phyloP scores from a whole-genome alignment of 1,284 basidiomycete species.

The Ceratorhiza oryzae-sativae region DNA sequence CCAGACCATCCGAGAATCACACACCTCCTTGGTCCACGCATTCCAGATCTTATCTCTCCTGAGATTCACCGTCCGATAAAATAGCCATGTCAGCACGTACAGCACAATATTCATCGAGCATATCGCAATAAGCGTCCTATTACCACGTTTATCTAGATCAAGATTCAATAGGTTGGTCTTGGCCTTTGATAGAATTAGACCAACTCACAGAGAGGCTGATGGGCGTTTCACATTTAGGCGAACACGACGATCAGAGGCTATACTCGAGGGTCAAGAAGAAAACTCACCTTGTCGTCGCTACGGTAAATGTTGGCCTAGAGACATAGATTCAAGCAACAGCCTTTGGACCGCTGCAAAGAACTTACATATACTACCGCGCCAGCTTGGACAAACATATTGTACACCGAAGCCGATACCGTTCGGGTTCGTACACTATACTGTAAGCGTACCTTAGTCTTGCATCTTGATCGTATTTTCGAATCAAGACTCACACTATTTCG shows the following conservation, averaged over 20 bases:
- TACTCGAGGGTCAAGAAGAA: not conserved
- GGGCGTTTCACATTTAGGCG: not conserved
- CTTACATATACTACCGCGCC: conserved; percentile 24
- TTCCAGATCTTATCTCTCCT: conserved; percentile 32
- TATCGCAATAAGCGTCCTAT: conserved; percentile 30
- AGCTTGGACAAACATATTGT: conserved; percentile 32
- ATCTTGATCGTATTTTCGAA: not conserved
- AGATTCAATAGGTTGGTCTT: not conserved
- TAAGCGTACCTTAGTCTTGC: not conserved
- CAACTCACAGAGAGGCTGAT: conserved; percentile 24
- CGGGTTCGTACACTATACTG: conserved; percentile 33
- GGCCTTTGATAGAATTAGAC: not conserved
- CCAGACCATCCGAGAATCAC: too few relatives aligned
- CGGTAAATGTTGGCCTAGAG: conserved; percentile 38
- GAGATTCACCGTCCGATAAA: conserved; percentile 18
- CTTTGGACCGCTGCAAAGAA: not conserved
- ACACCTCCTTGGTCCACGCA: conserved; percentile 30
- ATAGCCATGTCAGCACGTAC: conserved; percentile 22
- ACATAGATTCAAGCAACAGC: not conserved
- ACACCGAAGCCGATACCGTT: conserved; percentile 32
- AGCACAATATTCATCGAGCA: conserved; percentile 35
- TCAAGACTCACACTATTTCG: conserved; percentile 17
- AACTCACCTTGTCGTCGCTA: conserved; percentile 23
- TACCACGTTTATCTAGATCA: conserved; percentile 33
- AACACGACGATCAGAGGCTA: not conserved